Evolutionary conservation across 768 basidiomycete genomes (phyloP), one percentile per base, ranked within the genome.

Genomic region (Russula earlei): DNA sequence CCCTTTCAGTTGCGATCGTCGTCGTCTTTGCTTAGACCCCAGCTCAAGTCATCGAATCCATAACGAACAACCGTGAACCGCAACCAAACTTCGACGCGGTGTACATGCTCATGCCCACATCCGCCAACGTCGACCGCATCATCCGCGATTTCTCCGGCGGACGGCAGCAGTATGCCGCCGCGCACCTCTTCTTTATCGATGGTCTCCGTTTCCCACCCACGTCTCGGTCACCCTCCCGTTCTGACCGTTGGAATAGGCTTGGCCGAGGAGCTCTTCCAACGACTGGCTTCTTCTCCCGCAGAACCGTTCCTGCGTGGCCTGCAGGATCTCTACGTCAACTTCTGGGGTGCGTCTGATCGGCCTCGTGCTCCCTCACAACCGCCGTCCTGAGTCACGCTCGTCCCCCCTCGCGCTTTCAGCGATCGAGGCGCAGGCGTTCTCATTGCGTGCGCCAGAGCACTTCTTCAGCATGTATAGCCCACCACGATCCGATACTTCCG

Each of bases 391-490:
- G 25, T 29, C 5, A 31, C 34, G n/a, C n/a, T n/a, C n/a, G 20
- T 27, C n/a, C 11, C 43, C n/a, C 20, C 17, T 31, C 29, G 29
- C 29, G 5, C 29, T 20, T 20, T 17, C 51, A 98, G 95, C 88
- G 14, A 74, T 83, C 50, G 95, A 99, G 70, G 79, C 88, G 4
- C 88, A 92, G 65, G 75, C 82, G 9, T 99, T 95, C 74, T 87
- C 85, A 6, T 65, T 92, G 48, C 79, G 87, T 51, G 72, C 80
- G 2, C 94, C 94, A 0, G 77, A 79, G 44, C 71, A 84, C 33
- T 96, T 98, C 77, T 95, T 88, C 69, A 87, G 85, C 59, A 77
- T 92, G 59, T 98, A 85, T 68, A 90, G 88, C 55, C 90, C 93
- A 1, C 87, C 89, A 1, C 79, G 86, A 53, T 78, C 77, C 40